Conservation (phyloP, 345 rosid species). For the Cochlearia excelsa region DNA sequence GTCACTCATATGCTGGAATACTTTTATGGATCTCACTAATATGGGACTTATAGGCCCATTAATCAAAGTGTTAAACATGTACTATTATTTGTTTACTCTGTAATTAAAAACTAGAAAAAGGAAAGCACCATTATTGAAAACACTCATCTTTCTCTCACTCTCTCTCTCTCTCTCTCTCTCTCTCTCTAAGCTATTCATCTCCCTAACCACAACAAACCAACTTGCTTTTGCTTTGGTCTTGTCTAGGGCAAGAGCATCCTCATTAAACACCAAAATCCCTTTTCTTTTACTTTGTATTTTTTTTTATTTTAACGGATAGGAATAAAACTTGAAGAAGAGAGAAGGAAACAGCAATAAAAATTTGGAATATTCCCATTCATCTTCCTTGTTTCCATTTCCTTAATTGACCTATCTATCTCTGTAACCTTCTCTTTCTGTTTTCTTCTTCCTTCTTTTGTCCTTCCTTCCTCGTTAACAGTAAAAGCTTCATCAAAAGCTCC, state of each 20-base stretch:
- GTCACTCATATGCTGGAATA: too few species aligned
- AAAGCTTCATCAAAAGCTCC: conserved; percentile 23
- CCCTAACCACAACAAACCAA: conserved; percentile 45
- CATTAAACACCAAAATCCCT: too few species aligned
- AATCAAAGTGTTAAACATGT: too few species aligned
- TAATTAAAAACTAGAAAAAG: conserved; percentile 11
- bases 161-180: conserved; percentile 10
- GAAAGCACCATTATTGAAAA: conserved; percentile 35
- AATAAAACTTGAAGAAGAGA: conserved; percentile 23
- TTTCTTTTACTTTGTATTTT: conserved; percentile 8
- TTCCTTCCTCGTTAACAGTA: conserved; percentile 29
- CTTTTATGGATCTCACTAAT: too few species aligned
- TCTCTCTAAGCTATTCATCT: conserved; percentile 45
- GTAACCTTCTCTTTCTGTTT: conserved; percentile 18
- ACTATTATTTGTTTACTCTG: conserved; percentile 11
- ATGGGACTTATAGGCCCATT: background rate
- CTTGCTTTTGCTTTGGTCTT: conserved; percentile 30
- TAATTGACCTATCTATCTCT: conserved; percentile 27
- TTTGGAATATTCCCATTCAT: conserved; percentile 41
- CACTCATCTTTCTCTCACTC: conserved; percentile 15
- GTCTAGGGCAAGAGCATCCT: conserved; percentile 36
- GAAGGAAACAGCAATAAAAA: conserved; percentile 21
- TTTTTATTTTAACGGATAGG: conserved; percentile 21
- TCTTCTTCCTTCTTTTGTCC: too few species aligned
- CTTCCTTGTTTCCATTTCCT: too few species aligned